A percentile compares a stretch with the other conserved stretches of the same genome.
Evolutionary conservation across 169 alveolate genomes (phyloP).

Genomic region (Eimeria praecox): DNA sequence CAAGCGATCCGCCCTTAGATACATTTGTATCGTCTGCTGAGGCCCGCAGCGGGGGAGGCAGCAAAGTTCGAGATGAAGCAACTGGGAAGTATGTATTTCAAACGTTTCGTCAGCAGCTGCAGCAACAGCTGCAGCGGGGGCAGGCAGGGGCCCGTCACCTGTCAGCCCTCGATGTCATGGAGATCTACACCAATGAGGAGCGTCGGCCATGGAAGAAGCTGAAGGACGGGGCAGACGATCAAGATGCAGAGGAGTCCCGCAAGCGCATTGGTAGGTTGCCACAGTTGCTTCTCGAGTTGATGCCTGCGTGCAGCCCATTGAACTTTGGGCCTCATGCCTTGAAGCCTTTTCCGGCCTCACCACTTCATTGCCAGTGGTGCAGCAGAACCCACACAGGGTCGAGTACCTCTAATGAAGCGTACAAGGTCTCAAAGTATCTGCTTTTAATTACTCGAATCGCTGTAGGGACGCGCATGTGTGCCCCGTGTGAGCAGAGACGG

Average conservation of each 20-base stretch:
- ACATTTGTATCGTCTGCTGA: neutral
- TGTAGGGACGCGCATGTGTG: neutral
- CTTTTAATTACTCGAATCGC: neutral
- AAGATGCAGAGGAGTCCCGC: constrained; percentile 10
- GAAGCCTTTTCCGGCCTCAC: neutral
- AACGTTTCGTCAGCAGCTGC: constrained; percentile 62
- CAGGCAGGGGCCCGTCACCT: constrained; percentile 33
- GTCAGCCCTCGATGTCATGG: constrained; percentile 51
- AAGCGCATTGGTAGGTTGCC: constrained; percentile 27
- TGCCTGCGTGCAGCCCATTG: neutral
- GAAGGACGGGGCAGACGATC: constrained; percentile 15
- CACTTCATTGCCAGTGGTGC: neutral
- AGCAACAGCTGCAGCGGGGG: constrained; percentile 66
- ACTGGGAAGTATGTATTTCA: constrained; percentile 64
- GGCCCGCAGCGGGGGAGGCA: constrained; percentile 64
- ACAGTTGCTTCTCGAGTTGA: neutral
- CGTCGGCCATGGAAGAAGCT: constrained; percentile 16
- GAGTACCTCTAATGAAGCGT: neutral
- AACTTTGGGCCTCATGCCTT: neutral
- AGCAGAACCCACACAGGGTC: neutral
- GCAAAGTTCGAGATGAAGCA: constrained; percentile 38
- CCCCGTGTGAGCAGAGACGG: neutral
- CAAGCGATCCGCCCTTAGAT: neutral
- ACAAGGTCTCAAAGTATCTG: neutral
- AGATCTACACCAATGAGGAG: neutral